Evolutionary conservation across 768 basidiomycete genomes (phyloP).

Genomic region (Naganishia friedmannii): DNA sequence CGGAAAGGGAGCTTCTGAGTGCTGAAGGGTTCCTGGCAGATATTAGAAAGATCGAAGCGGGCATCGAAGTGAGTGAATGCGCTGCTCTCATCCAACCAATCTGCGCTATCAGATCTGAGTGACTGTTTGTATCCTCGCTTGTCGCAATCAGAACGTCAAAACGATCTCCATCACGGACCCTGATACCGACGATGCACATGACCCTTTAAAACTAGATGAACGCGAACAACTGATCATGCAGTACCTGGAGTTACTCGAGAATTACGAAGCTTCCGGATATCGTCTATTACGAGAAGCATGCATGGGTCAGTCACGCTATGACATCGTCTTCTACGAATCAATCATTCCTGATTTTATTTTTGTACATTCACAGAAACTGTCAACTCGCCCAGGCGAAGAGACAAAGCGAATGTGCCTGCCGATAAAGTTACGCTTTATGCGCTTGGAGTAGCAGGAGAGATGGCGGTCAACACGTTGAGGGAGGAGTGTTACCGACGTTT

Average conservation of each 20-base stretch:
- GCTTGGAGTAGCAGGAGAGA: constrained; percentile 10
- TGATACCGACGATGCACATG: not conserved
- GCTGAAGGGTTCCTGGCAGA: constrained; percentile 4
- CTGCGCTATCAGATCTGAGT: too few relatives aligned
- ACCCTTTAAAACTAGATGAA: not conserved
- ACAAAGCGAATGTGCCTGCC: constrained; percentile 4
- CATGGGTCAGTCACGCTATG: not conserved
- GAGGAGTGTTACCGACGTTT: constrained; percentile 18
- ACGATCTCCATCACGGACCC: not conserved
- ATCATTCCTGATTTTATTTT: not conserved
- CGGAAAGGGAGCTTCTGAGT: not conserved
- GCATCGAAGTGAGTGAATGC: constrained; percentile 1
- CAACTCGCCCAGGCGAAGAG: not conserved
- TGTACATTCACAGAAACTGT: not conserved
- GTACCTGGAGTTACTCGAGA: not conserved
- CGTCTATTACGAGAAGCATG: constrained; percentile 17
- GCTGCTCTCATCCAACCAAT: not conserved
- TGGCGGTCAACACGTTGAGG: constrained; percentile 17
- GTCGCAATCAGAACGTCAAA: not conserved
- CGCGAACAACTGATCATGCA: not conserved
- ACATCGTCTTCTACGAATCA: not conserved
- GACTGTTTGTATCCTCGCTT: not conserved
- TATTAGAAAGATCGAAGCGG: not conserved
- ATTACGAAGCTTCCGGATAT: constrained; percentile 2
- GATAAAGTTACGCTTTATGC: constrained; percentile 20